These are phyloP conservation scores for Solanum paucissectum DNA, from an alignment of 257 asterid genomes.

Conservation along the genomic window DNA sequence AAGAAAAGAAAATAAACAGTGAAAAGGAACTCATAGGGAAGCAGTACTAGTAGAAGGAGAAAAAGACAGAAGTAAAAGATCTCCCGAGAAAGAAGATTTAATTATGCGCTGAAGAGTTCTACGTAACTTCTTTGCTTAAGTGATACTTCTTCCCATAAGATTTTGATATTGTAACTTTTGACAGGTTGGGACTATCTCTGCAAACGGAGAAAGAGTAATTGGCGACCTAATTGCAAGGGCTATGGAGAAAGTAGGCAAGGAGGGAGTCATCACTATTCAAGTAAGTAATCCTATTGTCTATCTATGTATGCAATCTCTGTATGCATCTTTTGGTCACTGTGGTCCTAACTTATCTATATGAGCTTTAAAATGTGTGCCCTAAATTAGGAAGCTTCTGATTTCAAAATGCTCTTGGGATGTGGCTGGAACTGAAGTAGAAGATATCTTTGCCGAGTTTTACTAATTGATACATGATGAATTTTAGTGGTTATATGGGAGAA, in stretches of 20 bases:
- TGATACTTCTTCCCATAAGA: neutral
- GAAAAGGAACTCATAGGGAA: neutral
- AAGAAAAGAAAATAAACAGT: neutral
- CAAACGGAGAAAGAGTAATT: constrained; percentile 86
- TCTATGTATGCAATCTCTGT: neutral
- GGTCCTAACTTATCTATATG: neutral
- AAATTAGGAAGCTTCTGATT: neutral
- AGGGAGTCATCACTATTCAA: constrained; percentile 93
- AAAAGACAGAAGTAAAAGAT: neutral
- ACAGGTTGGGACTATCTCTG: constrained; percentile 92
- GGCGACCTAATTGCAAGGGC: constrained; percentile 97
- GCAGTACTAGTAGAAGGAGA: neutral
- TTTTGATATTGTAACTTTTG: neutral
- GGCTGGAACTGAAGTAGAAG: neutral
- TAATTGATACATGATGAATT: neutral
- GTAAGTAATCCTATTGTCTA: constrained; percentile 27
- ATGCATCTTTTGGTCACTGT: neutral
- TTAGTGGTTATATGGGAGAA: neutral
- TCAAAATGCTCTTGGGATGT: neutral
- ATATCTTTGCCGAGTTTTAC: neutral
- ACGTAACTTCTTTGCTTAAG: neutral
- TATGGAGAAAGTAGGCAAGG: constrained; percentile 97
- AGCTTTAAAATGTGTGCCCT: neutral
- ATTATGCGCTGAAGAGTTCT: neutral
- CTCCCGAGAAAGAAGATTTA: neutral